Conservation (phyloP, 2,329 filamentous ascomycete species). For the Monosporascus sp. region DNA sequence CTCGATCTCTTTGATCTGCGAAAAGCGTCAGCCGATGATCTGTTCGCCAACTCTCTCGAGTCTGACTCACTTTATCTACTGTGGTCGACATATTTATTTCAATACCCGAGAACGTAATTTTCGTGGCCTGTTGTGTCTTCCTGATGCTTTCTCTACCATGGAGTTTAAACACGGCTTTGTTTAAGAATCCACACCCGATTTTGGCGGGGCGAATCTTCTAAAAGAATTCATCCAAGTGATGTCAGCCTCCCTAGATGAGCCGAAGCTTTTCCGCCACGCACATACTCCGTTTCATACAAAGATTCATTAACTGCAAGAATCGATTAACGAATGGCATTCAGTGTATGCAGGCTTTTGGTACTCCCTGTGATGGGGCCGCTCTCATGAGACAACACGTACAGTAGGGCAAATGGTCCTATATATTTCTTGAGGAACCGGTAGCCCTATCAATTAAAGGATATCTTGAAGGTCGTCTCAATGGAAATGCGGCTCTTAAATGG, state of each 20-base stretch:
- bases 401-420: no score
- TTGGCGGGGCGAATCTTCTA: background rate
- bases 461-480: no score
- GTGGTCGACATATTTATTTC: constrained; percentile 81
- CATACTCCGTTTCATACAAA: background rate
- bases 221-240: background rate
- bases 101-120: constrained; percentile 1
- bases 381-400: no score
- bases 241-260: background rate
- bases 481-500: no score
- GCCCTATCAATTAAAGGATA: no score
- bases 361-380: no score
- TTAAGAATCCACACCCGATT: background rate
- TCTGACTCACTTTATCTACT: constrained; percentile 75
- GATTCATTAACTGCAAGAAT: background rate
- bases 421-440: no score
- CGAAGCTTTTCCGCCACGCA: background rate
- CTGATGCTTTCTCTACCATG: background rate
- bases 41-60: constrained; percentile 7
- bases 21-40: constrained; percentile 27
- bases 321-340: background rate
- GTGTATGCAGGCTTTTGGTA: no score
- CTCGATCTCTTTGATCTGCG: constrained; percentile 93
- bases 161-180: background rate
- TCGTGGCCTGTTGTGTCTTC: background rate